A percentile compares a stretch with the other conserved stretches of the same genome.
These are phyloP conservation scores for Podospora anserina DNA, from an alignment of 495 filamentous ascomycete genomes.

Conservation along the genomic window DNA sequence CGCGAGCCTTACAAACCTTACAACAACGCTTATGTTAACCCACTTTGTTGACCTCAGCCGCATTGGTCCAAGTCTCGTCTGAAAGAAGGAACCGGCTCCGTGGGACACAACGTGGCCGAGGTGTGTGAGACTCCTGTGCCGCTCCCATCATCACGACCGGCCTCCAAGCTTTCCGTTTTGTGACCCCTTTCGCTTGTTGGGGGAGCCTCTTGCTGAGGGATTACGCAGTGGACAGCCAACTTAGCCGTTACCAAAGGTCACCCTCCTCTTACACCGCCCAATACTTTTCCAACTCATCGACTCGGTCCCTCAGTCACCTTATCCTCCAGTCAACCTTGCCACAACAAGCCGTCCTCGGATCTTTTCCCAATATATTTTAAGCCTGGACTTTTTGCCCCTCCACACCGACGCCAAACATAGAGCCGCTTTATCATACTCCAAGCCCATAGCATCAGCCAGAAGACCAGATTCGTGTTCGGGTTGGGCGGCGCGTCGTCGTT, in stretches of 20 bases:
- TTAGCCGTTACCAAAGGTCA: not conserved
- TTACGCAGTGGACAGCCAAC: not conserved
- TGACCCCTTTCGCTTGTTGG: constrained; percentile 10
- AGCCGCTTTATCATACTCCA: not conserved
- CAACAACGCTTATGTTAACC: constrained; percentile 6
- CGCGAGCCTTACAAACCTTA: constrained; percentile 1
- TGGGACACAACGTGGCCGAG: constrained; percentile 14
- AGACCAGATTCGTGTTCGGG: constrained; percentile 1
- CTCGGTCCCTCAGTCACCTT: not conserved
- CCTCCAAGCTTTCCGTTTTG: constrained; percentile 4
- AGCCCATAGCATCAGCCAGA: not conserved
- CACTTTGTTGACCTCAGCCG: constrained; percentile 6
- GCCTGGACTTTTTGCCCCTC: not conserved
- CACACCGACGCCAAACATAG: not conserved
- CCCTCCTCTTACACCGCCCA: not conserved
- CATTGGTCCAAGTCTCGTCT: constrained; percentile 5
- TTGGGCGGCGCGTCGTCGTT: not conserved
- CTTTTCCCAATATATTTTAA: not conserved
- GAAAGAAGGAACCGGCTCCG: constrained; percentile 5
- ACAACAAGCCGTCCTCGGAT: not conserved
- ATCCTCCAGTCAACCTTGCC: not conserved
- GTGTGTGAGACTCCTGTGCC: constrained; percentile 8
- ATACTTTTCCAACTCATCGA: not conserved
- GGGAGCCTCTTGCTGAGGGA: not conserved
- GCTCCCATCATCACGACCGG: constrained; percentile 6